Base-by-base conservation (phyloP, 495 filamentous ascomycete species). In the Sporormia fimetaria region DNA sequence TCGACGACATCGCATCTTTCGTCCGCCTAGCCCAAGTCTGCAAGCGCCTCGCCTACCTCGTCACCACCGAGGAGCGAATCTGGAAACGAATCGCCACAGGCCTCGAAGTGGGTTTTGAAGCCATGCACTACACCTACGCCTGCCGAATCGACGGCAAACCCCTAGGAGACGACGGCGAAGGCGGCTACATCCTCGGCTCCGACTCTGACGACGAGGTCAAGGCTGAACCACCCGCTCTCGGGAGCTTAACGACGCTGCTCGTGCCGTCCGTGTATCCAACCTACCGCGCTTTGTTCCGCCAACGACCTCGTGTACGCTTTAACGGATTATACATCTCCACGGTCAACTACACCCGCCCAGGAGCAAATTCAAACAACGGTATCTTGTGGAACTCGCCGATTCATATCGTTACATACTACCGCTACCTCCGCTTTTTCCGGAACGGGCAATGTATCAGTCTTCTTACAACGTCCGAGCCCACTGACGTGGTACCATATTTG, bases 361-460 rank as follows among this genome's bases (percentile, higher is more conserved):
- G 90, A 35, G 78, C 77, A 53, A 61, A 74, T 49, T 61, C 71
- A 47, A 47, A 64, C 44, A 64, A 69, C 61, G 63, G 71, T 57
- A 37, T 77, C 49, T 56, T 69, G 1, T 92, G 83, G 84, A 77
- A 76, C 56, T 78, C 74, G 15, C 90, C 92, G 9, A 81, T 96
- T 14, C 87, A 88, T 55, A 94, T 95, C 37, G 87, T 98, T 24
- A 98, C 90, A 0, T 98, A 96, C 63, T 96, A 90, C 65, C 83
- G 90, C 25, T 98, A 96, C 58, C 68, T 98, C 0, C 81, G 90
- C 9, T 90, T 96, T 63, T 94, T 92, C 65, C 81, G 85, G 15
- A 81, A 95, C 61, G 90, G 90, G 17, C 78, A 80, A 0, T 76
- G 71, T 34, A 73, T 95, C 21, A 81, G 74, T 28, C 65, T 98